Base-by-base conservation (phyloP, 306 rosid genomes). In the Citrullus colocynthis region DNA sequence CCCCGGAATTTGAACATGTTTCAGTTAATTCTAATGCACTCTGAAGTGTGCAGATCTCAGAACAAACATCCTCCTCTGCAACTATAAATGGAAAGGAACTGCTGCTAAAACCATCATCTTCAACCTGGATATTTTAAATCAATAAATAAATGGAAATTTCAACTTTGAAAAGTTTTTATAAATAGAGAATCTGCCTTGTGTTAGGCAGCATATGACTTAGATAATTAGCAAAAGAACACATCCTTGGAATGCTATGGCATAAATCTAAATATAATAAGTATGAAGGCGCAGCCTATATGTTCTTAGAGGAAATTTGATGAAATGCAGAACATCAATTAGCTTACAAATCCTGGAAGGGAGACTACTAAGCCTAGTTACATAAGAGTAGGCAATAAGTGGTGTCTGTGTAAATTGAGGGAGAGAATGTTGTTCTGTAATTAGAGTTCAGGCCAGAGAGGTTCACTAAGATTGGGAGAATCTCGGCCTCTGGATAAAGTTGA, bases 1-100 rank as follows among this genome's bases (percentile, higher is more conserved):
- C 84, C 17, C 78, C 37, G 1, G 66, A 44, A 34, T 78, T 62
- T 8, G 81, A 78, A 41, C 28, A 78, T 6, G 78, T 80, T 74
- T 88, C 93, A 3, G 84, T 80, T 4, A 70, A 86, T 76, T 90
- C 98, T 39, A 94, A 81, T 61, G 81, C 87, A 65, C 69, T 81
- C 82, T 94, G 97, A 75, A 94, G 89, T 77, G 62, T 77, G 72
- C 96, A 80, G 76, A 94, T 90, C 85, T 94, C 98, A 3, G 93
- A 86, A 84, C 97, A 91, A 57, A 94, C 87, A 70, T 89, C 97
- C 76, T 85, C 81, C 88, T 94, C 98, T 51, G 95, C 93, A 55
- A 94, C 96, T 81, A 94, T 86, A 84, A 94, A 90, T 30, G 98
- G 98, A 87, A 90, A 90, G 83, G 85, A 94, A 79, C 90, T 88